These are phyloP conservation scores for Arthromyces matolae DNA, from an alignment of 768 basidiomycete species.

Conservation along the genomic window DNA sequence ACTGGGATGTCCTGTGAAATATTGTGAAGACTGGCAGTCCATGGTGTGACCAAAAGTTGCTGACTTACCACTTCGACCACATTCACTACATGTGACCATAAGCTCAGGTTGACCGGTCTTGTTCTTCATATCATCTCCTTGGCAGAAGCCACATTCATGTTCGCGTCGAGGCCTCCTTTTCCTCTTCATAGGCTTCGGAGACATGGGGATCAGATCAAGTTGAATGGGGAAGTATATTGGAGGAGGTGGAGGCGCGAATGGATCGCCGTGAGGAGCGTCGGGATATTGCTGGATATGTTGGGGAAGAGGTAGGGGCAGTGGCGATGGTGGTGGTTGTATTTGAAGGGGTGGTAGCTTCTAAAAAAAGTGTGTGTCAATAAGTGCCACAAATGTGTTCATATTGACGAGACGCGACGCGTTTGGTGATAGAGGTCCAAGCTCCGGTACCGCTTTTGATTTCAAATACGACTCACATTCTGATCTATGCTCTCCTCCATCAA, in stretches of 20 bases:
- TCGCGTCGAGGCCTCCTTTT: conserved; percentile 50
- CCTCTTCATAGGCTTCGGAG: conserved; percentile 45
- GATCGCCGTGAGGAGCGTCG: conserved; percentile 78
- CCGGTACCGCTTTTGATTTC: conserved; percentile 18
- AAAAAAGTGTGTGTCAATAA: conserved; percentile 23
- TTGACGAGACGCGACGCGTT: conserved; percentile 72
- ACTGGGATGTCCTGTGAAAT: conserved; percentile 69
- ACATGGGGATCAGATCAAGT: conserved; percentile 37
- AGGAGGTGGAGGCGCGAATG: conserved; percentile 66
- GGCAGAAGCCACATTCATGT: conserved; percentile 75
- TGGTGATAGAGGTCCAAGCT: conserved; percentile 23
- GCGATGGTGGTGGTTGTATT: conserved; percentile 19
- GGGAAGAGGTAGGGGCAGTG: conserved; percentile 23
- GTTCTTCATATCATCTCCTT: conserved; percentile 60
- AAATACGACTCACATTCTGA: conserved; percentile 36
- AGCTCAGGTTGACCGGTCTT: conserved; percentile 52
- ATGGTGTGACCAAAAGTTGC: conserved; percentile 6
- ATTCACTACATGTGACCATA: conserved; percentile 78
- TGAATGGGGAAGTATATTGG: conserved; percentile 49
- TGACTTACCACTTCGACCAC: conserved; percentile 74
- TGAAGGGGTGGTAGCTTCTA: conserved; percentile 25
- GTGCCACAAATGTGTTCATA: conserved; percentile 21
- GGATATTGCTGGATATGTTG: conserved; percentile 53
- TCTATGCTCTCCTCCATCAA: conserved; percentile 31
- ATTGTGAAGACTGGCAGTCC: conserved; percentile 1